Conservation (phyloP, 805 yeast genomes). For the Yarrowia sp. region DNA sequence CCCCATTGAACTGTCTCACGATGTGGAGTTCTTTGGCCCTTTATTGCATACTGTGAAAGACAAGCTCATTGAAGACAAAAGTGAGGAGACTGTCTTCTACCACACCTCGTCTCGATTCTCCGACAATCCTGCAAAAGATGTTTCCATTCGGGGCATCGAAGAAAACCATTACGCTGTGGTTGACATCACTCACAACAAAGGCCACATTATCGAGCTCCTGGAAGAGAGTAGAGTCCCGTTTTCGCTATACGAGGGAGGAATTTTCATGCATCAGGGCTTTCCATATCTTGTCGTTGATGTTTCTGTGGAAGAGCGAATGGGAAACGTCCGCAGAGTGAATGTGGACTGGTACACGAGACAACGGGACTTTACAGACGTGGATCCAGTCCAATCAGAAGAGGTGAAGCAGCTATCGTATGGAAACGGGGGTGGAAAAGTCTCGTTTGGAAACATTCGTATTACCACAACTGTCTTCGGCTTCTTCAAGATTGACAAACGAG, state of each 20-base stretch:
- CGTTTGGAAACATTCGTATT: slow-evolving; percentile 69
- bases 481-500: slow-evolving; percentile 74
- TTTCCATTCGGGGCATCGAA: slow-evolving; percentile 78
- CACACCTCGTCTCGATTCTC: slow-evolving; percentile 24
- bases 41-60: slow-evolving; percentile 9
- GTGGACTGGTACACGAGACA: slow-evolving; percentile 94
- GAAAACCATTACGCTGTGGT: slow-evolving; percentile 83
- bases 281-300: slow-evolving; percentile 85
- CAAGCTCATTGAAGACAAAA: slow-evolving; percentile 29
- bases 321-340: slow-evolving; percentile 80
- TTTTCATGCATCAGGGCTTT: slow-evolving; percentile 88
- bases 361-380: slow-evolving; percentile 90
- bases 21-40: slow-evolving; percentile 53
- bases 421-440: slow-evolving; percentile 34
- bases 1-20: slow-evolving; percentile 57
- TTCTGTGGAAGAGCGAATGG: slow-evolving; percentile 71
- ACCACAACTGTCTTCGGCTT: slow-evolving; percentile 86
- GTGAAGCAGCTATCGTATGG: slow-evolving; percentile 28
- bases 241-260: slow-evolving; percentile 88
- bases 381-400: slow-evolving; percentile 51
- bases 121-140: slow-evolving; percentile 44
- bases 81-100: neutral
- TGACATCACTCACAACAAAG: slow-evolving; percentile 74
- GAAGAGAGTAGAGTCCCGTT: slow-evolving; percentile 87
- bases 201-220: slow-evolving; percentile 75